Evolutionary conservation across 2,329 filamentous ascomycete species (phyloP).

Genomic region (Colletotrichum sp.): DNA sequence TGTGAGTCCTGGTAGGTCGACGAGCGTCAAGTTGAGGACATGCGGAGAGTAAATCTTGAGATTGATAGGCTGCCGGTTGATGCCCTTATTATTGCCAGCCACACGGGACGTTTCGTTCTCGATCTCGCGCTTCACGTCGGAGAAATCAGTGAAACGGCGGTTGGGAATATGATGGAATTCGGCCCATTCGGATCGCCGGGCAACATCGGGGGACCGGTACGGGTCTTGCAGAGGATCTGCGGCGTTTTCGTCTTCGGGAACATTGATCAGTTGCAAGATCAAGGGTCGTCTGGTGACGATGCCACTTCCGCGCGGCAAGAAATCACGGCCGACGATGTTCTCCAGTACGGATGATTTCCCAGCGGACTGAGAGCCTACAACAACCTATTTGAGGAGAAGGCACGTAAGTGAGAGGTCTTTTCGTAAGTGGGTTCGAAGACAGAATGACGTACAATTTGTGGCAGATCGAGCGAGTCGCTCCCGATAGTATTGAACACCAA

Average conservation of each 20-base stretch:
- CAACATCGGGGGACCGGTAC: slow-evolving; percentile 78
- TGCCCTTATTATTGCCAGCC: slow-evolving; percentile 93
- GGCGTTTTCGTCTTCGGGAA: slow-evolving; percentile 72
- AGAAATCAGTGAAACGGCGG: slow-evolving; percentile 88
- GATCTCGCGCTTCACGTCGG: slow-evolving; percentile 93
- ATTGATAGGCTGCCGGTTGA: slow-evolving; percentile 97
- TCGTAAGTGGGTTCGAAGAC: not conserved
- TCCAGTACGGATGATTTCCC: slow-evolving; percentile 98
- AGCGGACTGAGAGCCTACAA: slow-evolving; percentile 97
- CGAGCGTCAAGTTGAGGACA: slow-evolving; percentile 93
- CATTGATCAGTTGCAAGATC: slow-evolving; percentile 98
- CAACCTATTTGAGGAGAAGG: slow-evolving; percentile 69
- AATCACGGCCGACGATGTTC: slow-evolving; percentile 98
- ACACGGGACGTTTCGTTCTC: slow-evolving; percentile 96
- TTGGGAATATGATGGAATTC: slow-evolving; percentile 97
- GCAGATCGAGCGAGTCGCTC: slow-evolving; percentile 95
- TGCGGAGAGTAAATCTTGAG: slow-evolving; percentile 98
- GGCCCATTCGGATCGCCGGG: slow-evolving; percentile 76
- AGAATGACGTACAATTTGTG: slow-evolving; percentile 82
- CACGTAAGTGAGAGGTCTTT: not conserved
- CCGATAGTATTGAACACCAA: slow-evolving; percentile 99
- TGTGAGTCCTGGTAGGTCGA: slow-evolving; percentile 93
- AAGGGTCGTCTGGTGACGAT: slow-evolving; percentile 94
- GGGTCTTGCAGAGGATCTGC: slow-evolving; percentile 70
- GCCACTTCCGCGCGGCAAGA: slow-evolving; percentile 92